Percentiles rank a stretch among this genome's conserved stretches.
These are phyloP conservation scores for Pythium volutum DNA, from an alignment of 352 stramenopile species.

Conservation along the genomic window DNA sequence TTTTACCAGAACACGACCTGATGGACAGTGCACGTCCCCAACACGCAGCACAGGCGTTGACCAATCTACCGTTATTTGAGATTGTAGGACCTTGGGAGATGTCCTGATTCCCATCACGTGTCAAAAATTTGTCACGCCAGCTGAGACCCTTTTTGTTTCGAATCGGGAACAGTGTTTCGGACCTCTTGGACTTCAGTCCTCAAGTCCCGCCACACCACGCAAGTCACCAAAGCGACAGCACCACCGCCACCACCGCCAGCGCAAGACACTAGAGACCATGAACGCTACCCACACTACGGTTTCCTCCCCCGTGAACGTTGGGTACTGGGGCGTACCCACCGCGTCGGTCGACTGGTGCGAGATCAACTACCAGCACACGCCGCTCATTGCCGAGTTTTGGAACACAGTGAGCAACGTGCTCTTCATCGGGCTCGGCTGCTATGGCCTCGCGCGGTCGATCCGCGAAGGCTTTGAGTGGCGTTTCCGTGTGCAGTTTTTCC, in stretches of 20 bases:
- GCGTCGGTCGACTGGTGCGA: slow-evolving; percentile 89
- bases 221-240: neutral
- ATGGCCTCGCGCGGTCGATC: slow-evolving; percentile 60
- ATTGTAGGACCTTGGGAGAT: too few species aligned
- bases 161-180: too few species aligned
- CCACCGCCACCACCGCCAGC: neutral
- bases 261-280: neutral
- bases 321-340: slow-evolving; percentile 57
- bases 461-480: slow-evolving; percentile 70
- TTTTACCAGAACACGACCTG: too few species aligned
- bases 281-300: neutral
- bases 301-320: too few species aligned
- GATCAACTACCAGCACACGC: slow-evolving; percentile 74
- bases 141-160: too few species aligned
- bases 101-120: too few species aligned
- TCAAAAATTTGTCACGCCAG: too few species aligned
- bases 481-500: slow-evolving; percentile 74
- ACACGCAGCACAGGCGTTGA: too few species aligned
- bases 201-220: too few species aligned
- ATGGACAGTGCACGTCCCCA: too few species aligned
- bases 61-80: too few species aligned
- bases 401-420: slow-evolving; percentile 84
- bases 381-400: slow-evolving; percentile 87
- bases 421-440: slow-evolving; percentile 73
- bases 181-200: too few species aligned